Conservation (phyloP, 2,329 filamentous ascomycete genomes). For the Grosmannia clavigera region DNA sequence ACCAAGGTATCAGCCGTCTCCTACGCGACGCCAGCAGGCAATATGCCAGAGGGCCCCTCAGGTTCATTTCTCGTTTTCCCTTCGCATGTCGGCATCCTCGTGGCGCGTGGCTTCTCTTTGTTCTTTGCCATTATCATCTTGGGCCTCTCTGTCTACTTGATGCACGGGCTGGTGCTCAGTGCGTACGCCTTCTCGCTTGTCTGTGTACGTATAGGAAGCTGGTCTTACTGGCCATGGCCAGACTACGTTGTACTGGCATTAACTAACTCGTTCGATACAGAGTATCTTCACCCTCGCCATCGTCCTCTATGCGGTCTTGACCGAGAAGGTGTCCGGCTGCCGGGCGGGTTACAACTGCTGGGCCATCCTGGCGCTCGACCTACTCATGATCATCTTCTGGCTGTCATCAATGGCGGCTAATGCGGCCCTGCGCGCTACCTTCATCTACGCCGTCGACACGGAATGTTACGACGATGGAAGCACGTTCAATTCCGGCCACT, state of each 20-base stretch:
- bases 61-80: conserved; percentile 14
- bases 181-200: conserved; percentile 17
- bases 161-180: conserved; percentile 17
- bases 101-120: conserved; percentile 18
- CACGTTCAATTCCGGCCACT: conserved; percentile 15
- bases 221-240: background rate
- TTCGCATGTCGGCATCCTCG: conserved; percentile 12
- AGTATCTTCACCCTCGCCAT: conserved; percentile 18
- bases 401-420: conserved; percentile 20
- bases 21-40: conserved; percentile 7
- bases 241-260: background rate
- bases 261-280: conserved; percentile 8
- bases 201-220: conserved; percentile 15
- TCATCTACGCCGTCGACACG: conserved; percentile 12
- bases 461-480: conserved; percentile 18
- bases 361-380: conserved; percentile 19
- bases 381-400: conserved; percentile 21
- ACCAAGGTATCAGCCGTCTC: background rate
- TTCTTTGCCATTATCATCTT: conserved; percentile 17
- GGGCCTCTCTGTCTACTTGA: conserved; percentile 16
- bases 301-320: conserved; percentile 16
- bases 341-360: conserved; percentile 20
- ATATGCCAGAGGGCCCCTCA: conserved; percentile 3
- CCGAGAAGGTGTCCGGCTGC: conserved; percentile 16
- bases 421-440: conserved; percentile 17